Evolutionary conservation across 768 basidiomycete genomes (phyloP).

Genomic region (Scleroderma bovista): DNA sequence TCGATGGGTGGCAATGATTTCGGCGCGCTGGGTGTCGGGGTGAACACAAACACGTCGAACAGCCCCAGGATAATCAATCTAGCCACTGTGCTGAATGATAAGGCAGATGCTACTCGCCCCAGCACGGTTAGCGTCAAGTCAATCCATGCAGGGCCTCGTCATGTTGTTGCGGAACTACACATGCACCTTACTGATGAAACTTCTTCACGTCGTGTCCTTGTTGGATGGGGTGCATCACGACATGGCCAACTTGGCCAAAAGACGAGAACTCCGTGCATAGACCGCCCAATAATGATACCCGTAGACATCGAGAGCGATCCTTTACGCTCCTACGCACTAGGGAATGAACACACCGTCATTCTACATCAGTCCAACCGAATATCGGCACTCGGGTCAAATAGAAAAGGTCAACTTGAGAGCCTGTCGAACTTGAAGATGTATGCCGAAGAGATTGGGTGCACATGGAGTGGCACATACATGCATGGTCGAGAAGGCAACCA

Average conservation of each 20-base stretch:
- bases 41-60: slow-evolving; percentile 9
- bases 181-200: slow-evolving; percentile 17
- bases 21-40: slow-evolving; percentile 67
- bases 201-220: slow-evolving; percentile 30
- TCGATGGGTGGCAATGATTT: slow-evolving; percentile 85
- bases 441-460: slow-evolving; percentile 44
- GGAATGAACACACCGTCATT: slow-evolving; percentile 50
- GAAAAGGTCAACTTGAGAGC: slow-evolving; percentile 59
- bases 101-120: slow-evolving; percentile 23
- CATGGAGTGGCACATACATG: slow-evolving; percentile 78
- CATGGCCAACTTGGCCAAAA: slow-evolving; percentile 76
- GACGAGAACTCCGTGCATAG: slow-evolving; percentile 3
- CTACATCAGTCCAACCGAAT: slow-evolving; percentile 42
- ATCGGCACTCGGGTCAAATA: slow-evolving; percentile 59
- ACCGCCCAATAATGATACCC: slow-evolving; percentile 31
- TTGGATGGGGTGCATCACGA: slow-evolving; percentile 81
- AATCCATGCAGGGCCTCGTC: slow-evolving; percentile 65
- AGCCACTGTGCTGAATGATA: slow-evolving; percentile 29
- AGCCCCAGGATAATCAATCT: slow-evolving; percentile 9
- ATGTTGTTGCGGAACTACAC: slow-evolving; percentile 51
- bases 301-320: slow-evolving; percentile 25
- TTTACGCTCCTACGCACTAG: slow-evolving; percentile 34
- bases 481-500: slow-evolving; percentile 17
- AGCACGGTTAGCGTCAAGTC: slow-evolving; percentile 32
- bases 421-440: slow-evolving; percentile 17